A percentile compares a stretch with the other conserved stretches of the same genome.
phyloP scores from a whole-genome alignment of 2,329 filamentous ascomycete species.

The Pseudogymnoascus sp. region DNA sequence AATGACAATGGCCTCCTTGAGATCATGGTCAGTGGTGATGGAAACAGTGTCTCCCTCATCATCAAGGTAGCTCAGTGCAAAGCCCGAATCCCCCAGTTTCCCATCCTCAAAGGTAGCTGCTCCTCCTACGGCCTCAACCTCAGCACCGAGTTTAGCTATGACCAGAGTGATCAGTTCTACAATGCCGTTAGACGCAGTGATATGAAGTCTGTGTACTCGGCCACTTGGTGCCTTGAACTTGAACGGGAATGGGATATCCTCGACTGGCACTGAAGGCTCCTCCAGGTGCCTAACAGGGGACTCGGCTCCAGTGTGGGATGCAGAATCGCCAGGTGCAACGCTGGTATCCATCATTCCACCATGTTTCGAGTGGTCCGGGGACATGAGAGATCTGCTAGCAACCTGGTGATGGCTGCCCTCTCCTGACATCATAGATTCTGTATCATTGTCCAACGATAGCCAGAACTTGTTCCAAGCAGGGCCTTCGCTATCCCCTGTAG shows the following conservation, averaged over 20 bases:
- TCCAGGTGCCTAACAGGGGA: conserved; percentile 52
- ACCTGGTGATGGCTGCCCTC: conserved; percentile 69
- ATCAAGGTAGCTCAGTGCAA: conserved; percentile 90
- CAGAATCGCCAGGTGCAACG: conserved; percentile 86
- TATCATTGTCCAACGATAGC: conserved; percentile 90
- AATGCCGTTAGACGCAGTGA: conserved; percentile 73
- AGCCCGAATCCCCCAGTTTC: conserved; percentile 68
- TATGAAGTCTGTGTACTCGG: conserved; percentile 85
- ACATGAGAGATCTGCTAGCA: conserved; percentile 68
- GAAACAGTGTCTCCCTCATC: conserved; percentile 95
- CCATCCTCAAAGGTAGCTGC: conserved; percentile 71
- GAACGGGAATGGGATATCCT: conserved; percentile 84
- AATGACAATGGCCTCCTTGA: conserved; percentile 80
- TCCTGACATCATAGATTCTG: conserved; percentile 92
- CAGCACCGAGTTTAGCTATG: conserved; percentile 73
- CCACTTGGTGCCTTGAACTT: conserved; percentile 98
- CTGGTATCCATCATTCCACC: conserved; percentile 67
- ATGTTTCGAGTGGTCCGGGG: conserved; percentile 63
- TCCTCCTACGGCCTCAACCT: conserved; percentile 79
- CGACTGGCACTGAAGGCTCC: conserved; percentile 47
- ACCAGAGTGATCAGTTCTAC: conserved; percentile 71
- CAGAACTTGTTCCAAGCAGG: conserved; percentile 99
- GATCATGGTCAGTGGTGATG: conserved; percentile 90
- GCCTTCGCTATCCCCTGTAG: conserved; percentile 78
- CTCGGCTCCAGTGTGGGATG: conserved; percentile 80